Evolutionary conservation across 306 rosid species (phyloP).

Genomic region (Senna tora): DNA sequence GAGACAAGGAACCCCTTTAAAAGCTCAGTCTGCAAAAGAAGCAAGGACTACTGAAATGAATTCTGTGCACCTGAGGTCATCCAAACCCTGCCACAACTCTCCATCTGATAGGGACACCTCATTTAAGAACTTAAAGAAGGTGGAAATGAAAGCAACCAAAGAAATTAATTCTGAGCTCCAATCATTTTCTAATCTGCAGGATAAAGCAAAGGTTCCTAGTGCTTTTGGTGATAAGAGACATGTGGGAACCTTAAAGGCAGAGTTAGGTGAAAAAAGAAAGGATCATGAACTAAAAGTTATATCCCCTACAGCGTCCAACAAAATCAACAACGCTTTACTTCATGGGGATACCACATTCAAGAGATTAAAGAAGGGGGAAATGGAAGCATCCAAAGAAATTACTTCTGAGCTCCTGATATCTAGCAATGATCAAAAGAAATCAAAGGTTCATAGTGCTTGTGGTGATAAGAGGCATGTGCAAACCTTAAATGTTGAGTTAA

Average conservation of each 20-base stretch:
- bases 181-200: slow-evolving; percentile 13
- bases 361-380: slow-evolving; percentile 20
- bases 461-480: background rate
- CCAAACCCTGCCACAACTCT: slow-evolving; percentile 15
- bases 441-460: background rate
- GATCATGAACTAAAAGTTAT: background rate
- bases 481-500: background rate
- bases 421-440: slow-evolving; percentile 13
- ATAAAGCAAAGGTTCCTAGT: background rate
- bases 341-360: slow-evolving; percentile 6
- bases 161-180: slow-evolving; percentile 5
- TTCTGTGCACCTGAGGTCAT: slow-evolving; percentile 12
- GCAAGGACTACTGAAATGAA: slow-evolving; percentile 17
- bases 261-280: background rate
- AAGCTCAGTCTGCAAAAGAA: slow-evolving; percentile 22
- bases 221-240: slow-evolving; percentile 1
- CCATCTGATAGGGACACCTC: slow-evolving; percentile 5
- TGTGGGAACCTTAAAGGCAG: background rate
- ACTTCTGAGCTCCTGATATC: slow-evolving; percentile 6
- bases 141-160: slow-evolving; percentile 18
- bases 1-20: slow-evolving; percentile 19
- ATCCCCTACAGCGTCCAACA: slow-evolving; percentile 5
- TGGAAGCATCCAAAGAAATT: slow-evolving; percentile 1
- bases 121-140: slow-evolving; percentile 5
- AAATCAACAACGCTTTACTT: background rate